Percentiles rank a stretch among this genome's conserved stretches.
Evolutionary conservation across 768 basidiomycete species (phyloP).

Genomic region (Pisolithus orientalis): DNA sequence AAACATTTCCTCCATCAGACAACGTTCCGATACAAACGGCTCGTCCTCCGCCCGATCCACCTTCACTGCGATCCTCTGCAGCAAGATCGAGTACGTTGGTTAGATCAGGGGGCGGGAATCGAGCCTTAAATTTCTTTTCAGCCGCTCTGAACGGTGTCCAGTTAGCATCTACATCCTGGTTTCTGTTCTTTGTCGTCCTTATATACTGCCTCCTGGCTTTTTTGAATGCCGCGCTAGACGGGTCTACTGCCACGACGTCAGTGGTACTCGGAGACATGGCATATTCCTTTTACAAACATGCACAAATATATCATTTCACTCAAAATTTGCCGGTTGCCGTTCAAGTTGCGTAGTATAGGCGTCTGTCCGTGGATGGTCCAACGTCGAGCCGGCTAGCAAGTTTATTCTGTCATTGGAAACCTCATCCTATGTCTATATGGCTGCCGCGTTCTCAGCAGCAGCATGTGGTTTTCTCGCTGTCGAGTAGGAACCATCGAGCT

Average conservation of each 20-base stretch:
- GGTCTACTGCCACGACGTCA: conserved; percentile 21
- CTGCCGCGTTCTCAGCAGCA: conserved; percentile 46
- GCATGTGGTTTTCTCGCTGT: conserved; percentile 37
- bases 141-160: conserved; percentile 75
- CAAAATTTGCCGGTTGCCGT: conserved; percentile 6
- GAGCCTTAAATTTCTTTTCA: conserved; percentile 77
- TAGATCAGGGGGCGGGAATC: conserved; percentile 74
- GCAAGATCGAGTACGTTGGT: conserved; percentile 63
- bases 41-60: not conserved
- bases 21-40: conserved; percentile 2
- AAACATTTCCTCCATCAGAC: not conserved
- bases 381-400: not conserved
- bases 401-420: not conserved
- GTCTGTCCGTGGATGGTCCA: conserved; percentile 4
- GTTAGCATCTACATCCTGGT: conserved; percentile 35
- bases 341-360: conserved; percentile 1
- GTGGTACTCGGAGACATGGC: not conserved
- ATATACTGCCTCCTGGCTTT: conserved; percentile 50
- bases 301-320: conserved; percentile 12
- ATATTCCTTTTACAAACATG: conserved; percentile 23
- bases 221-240: conserved; percentile 49
- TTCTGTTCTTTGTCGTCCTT: conserved; percentile 55
- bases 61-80: conserved; percentile 21
- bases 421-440: conserved; percentile 64
- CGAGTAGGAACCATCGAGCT: conserved; percentile 19